Percentiles rank a stretch among this genome's conserved stretches.
phyloP scores from a whole-genome alignment of 306 rosid species.

The Argentina anserina region DNA sequence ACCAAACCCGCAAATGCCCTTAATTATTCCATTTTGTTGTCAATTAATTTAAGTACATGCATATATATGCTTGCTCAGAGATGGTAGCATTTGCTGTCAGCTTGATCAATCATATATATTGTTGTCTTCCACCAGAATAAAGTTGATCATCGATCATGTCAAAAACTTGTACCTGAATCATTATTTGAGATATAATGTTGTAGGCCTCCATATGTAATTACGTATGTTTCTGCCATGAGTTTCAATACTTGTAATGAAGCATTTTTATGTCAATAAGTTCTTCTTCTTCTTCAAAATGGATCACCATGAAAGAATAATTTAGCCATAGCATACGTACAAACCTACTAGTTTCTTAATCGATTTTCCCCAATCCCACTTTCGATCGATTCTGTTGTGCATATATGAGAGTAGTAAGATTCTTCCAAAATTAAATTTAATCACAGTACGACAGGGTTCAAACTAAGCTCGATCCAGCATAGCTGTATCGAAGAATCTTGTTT shows the following conservation, averaged over 20 bases:
- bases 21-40: background rate
- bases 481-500: background rate
- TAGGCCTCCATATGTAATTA: background rate
- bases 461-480: background rate
- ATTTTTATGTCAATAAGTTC: background rate
- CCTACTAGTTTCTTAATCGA: background rate
- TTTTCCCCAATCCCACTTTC: background rate
- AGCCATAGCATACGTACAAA: background rate
- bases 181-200: background rate
- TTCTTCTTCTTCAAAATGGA: background rate
- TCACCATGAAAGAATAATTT: background rate
- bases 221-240: background rate
- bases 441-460: background rate
- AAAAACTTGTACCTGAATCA: background rate
- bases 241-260: background rate
- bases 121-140: slow-evolving; percentile 2
- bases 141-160: background rate
- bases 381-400: background rate
- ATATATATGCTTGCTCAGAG: slow-evolving; percentile 2
- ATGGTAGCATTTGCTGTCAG: background rate
- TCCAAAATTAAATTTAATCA: background rate
- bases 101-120: slow-evolving; percentile 4
- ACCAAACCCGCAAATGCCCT: slow-evolving; percentile 25
- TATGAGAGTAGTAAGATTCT: background rate
- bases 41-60: background rate